phyloP scores from a whole-genome alignment of 176 grass and related monocot species.

The Stipa capillata region DNA sequence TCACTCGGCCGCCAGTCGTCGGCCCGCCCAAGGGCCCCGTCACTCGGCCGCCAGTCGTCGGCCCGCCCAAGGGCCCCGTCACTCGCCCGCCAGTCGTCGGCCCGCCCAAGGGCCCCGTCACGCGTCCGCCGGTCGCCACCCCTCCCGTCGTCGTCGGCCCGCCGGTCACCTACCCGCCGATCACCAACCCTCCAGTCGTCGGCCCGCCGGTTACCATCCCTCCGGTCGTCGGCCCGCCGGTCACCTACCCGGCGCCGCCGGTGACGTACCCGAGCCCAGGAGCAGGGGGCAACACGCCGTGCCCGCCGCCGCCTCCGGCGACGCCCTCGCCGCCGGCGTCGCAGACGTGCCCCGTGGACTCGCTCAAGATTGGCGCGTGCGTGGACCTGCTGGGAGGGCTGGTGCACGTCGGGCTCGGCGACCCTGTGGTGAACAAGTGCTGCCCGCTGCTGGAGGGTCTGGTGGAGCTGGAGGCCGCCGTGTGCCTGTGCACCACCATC shows the following conservation, averaged over 20 bases:
- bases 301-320: conserved; percentile 31
- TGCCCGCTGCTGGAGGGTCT: conserved; percentile 83
- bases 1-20: not conserved
- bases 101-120: conserved; percentile 22
- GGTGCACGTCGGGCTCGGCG: conserved; percentile 85
- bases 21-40: conserved; percentile 37
- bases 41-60: no score
- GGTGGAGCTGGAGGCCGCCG: conserved; percentile 86
- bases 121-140: no score
- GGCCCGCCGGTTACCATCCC: not conserved
- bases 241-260: conserved; percentile 6
- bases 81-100: not conserved
- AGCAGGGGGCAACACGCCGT: conserved; percentile 16
- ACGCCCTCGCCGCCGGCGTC: not conserved
- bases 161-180: conserved; percentile 19
- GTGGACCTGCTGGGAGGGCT: conserved; percentile 90
- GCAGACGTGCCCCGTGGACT: conserved; percentile 65
- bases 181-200: not conserved
- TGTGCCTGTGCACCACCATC: conserved; percentile 98
- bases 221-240: not conserved
- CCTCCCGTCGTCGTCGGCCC: conserved; percentile 2
- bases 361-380: conserved; percentile 86
- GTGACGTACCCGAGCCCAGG: not conserved
- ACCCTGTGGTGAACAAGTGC: conserved; percentile 84
- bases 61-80: not conserved